Evolutionary conservation across 768 basidiomycete genomes (phyloP).

Genomic region (Boletus fagicola): DNA sequence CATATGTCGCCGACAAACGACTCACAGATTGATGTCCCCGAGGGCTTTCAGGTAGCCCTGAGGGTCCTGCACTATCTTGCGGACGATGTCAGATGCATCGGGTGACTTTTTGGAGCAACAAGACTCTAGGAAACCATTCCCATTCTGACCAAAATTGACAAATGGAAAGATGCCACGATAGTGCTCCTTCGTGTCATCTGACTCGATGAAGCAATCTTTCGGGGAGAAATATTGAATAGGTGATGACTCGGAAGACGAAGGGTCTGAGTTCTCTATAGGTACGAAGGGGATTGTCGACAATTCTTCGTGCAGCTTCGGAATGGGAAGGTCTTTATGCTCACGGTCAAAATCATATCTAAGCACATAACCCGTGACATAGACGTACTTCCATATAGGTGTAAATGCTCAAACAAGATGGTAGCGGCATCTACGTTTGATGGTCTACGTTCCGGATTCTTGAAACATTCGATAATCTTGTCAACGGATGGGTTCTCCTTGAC

Average conservation of each 20-base stretch:
- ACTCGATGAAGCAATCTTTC: slow-evolving; percentile 17
- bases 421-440: slow-evolving; percentile 1
- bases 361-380: not conserved
- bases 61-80: slow-evolving; percentile 13
- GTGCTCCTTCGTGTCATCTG: not conserved
- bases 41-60: slow-evolving; percentile 5
- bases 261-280: not conserved
- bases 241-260: not conserved
- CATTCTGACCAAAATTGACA: slow-evolving; percentile 13
- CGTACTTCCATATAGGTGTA: slow-evolving; percentile 10
- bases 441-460: slow-evolving; percentile 1
- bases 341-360: not conserved
- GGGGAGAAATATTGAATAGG: slow-evolving; percentile 2
- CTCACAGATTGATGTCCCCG: slow-evolving; percentile 1
- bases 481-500: slow-evolving; percentile 5
- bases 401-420: slow-evolving; percentile 4
- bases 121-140: slow-evolving; percentile 13
- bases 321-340: slow-evolving; percentile 6
- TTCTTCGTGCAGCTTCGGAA: slow-evolving; percentile 1
- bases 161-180: slow-evolving; percentile 13
- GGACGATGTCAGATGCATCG: slow-evolving; percentile 11
- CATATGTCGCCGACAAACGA: not conserved
- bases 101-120: slow-evolving; percentile 17
- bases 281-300: slow-evolving; percentile 14
- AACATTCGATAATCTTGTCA: slow-evolving; percentile 1